phyloP scores from a whole-genome alignment of 306 rosid genomes.

The Gastrolobium villosum region DNA sequence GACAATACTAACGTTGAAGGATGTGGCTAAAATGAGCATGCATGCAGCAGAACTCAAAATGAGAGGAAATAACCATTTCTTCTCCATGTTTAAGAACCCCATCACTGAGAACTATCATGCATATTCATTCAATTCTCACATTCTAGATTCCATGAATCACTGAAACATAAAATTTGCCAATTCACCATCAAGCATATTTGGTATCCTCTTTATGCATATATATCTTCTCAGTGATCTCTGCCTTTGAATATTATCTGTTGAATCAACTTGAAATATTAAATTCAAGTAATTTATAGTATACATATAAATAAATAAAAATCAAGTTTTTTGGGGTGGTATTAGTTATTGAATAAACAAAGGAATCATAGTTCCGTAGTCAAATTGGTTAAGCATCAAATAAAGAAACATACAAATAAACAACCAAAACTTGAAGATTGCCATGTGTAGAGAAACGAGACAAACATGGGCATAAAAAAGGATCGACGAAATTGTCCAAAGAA shows the following conservation, averaged over 20 bases:
- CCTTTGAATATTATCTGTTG: constrained; percentile 47
- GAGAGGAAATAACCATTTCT: constrained; percentile 87
- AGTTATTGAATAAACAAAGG: constrained; percentile 28
- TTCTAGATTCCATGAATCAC: constrained; percentile 44
- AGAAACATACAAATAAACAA: constrained; percentile 41
- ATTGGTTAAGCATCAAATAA: constrained; percentile 37
- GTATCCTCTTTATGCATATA: constrained; percentile 21
- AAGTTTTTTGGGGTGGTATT: no score
- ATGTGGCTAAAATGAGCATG: constrained; percentile 71
- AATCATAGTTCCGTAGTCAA: constrained; percentile 45
- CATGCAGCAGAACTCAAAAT: constrained; percentile 65
- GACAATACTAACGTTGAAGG: constrained; percentile 78
- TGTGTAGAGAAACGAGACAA: constrained; percentile 30
- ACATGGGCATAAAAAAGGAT: constrained; percentile 25
- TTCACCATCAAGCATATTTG: constrained; percentile 33
- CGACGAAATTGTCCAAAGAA: constrained; percentile 8
- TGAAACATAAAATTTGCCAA: constrained; percentile 3
- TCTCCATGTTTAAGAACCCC: constrained; percentile 76
- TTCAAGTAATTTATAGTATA: constrained; percentile 2
- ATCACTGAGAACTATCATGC: constrained; percentile 59
- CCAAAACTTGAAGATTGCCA: neutral
- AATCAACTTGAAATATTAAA: constrained; percentile 57
- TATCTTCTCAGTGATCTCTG: constrained; percentile 38
- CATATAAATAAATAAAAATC: no score
- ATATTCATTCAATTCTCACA: constrained; percentile 45